Conservation (phyloP, 257 asterid genomes). For the Solanum tacnaense region DNA sequence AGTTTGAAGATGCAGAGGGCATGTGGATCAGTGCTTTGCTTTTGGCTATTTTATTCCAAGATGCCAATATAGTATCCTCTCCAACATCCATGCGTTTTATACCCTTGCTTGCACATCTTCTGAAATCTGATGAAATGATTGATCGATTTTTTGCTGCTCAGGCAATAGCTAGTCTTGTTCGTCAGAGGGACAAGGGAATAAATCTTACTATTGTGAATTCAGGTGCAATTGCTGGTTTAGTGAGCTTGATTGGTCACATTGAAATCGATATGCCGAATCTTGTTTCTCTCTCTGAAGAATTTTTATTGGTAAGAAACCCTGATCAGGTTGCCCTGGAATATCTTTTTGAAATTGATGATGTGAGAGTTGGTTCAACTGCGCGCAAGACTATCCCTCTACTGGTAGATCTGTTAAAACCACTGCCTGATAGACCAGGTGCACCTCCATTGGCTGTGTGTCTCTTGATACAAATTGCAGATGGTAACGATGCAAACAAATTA, state of each 20-base stretch:
- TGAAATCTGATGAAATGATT: conserved; percentile 59
- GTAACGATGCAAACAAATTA: conserved; percentile 57
- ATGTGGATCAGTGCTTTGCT: conserved; percentile 74
- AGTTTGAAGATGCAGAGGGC: conserved; percentile 65
- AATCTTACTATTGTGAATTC: conserved; percentile 67
- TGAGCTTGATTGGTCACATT: conserved; percentile 51
- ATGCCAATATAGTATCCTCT: conserved; percentile 38
- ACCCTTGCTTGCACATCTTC: conserved; percentile 39
- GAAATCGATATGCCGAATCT: conserved; percentile 62
- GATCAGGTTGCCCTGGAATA: conserved; percentile 54
- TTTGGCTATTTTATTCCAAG: conserved; percentile 70
- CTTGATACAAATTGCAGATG: conserved; percentile 67
- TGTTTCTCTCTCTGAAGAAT: conserved; percentile 58
- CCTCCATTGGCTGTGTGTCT: conserved; percentile 62
- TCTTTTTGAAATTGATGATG: conserved; percentile 64
- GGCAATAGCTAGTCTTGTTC: conserved; percentile 70
- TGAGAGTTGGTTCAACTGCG: conserved; percentile 59
- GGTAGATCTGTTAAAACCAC: conserved; percentile 81
- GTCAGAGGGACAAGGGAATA: conserved; percentile 48
- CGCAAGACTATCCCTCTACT: conserved; percentile 61
- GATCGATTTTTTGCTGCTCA: conserved; percentile 78
- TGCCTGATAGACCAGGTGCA: conserved; percentile 79
- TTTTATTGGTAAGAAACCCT: conserved; percentile 62
- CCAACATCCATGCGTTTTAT: conserved; percentile 46
- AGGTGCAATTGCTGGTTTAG: conserved; percentile 59